phyloP scores from a whole-genome alignment of 108 stramenopile genomes.

The Conticribra guillardii region DNA sequence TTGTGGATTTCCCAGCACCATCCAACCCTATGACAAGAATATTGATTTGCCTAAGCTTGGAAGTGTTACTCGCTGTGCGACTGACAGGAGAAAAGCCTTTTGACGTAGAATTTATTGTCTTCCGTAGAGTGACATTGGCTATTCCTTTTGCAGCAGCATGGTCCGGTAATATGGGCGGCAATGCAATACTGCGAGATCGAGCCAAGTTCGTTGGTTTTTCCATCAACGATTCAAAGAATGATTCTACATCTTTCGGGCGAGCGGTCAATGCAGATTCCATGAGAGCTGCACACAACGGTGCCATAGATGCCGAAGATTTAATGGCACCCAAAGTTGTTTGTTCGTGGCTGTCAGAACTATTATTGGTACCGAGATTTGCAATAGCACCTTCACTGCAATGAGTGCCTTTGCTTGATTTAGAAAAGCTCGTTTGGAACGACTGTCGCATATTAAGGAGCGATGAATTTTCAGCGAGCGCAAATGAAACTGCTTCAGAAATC shows the following conservation, averaged over 20 bases:
- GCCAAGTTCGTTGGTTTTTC: neutral
- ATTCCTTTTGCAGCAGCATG: no score
- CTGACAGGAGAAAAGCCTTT: neutral
- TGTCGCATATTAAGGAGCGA: neutral
- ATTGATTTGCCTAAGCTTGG: slow-evolving; percentile 2
- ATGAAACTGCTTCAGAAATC: neutral
- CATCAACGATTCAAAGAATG: neutral
- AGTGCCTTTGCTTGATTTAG: neutral
- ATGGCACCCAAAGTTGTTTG: no score
- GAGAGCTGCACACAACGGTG: neutral
- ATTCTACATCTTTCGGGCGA: neutral
- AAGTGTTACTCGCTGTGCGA: neutral
- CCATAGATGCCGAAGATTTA: no score
- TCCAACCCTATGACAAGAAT: slow-evolving; percentile 33
- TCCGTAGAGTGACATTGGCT: no score
- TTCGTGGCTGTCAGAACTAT: no score
- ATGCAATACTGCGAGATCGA: no score
- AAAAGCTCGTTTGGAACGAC: neutral
- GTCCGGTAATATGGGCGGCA: no score
- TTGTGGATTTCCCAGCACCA: slow-evolving; percentile 34
- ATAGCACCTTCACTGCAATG: no score
- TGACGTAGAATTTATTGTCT: neutral
- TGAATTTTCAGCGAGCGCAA: neutral
- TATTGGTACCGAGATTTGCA: no score
- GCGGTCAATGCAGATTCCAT: neutral